Conservation (phyloP, 192 early-diverging fungal species). For the Backusella sp. region DNA sequence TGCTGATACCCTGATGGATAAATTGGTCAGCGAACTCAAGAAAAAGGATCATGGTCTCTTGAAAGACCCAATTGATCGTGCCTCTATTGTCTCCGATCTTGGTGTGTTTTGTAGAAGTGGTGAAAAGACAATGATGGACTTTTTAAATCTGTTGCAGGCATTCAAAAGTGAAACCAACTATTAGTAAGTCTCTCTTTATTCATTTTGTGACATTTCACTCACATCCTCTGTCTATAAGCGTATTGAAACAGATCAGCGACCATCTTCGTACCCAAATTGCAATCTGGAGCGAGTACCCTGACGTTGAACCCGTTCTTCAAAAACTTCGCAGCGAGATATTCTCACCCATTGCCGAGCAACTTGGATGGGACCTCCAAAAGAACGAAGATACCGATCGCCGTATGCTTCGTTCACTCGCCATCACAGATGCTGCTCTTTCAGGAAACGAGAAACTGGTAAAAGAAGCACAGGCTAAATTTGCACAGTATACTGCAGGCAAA, state of each 20-base stretch:
- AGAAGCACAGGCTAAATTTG: slow-evolving; percentile 56
- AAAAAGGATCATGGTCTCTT: slow-evolving; percentile 45
- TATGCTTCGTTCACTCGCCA: slow-evolving; percentile 61
- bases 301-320: slow-evolving; percentile 57
- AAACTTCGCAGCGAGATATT: slow-evolving; percentile 69
- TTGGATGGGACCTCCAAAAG: slow-evolving; percentile 75
- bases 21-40: slow-evolving; percentile 49
- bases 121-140: slow-evolving; percentile 61
- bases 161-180: slow-evolving; percentile 76
- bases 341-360: slow-evolving; percentile 58
- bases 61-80: slow-evolving; percentile 63
- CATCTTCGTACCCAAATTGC: slow-evolving; percentile 50
- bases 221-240: slow-evolving; percentile 29
- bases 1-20: slow-evolving; percentile 43
- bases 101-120: slow-evolving; percentile 77
- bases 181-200: slow-evolving; percentile 41
- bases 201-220: background rate
- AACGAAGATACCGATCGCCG: slow-evolving; percentile 56
- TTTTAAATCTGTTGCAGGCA: slow-evolving; percentile 69
- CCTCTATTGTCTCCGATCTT: slow-evolving; percentile 81
- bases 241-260: slow-evolving; percentile 61
- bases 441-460: slow-evolving; percentile 52
- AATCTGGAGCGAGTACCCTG: slow-evolving; percentile 62
- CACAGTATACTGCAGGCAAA: slow-evolving; percentile 54
- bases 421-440: slow-evolving; percentile 58